Percentiles rank a stretch among this genome's conserved stretches.
Conservation (phyloP, 768 basidiomycete species). For the Trametes meyenii region DNA sequence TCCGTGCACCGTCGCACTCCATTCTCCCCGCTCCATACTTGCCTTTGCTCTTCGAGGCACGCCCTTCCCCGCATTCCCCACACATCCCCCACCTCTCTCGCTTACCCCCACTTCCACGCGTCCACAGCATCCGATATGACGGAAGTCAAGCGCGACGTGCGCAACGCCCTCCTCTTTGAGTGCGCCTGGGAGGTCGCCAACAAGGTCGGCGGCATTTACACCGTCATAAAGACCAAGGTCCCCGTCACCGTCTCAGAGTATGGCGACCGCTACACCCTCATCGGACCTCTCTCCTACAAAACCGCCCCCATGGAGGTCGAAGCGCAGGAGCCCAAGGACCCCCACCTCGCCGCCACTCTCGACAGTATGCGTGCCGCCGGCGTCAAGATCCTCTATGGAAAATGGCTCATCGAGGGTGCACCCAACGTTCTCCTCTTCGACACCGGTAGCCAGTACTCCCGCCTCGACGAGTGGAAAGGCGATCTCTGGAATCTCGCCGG, state of each 20-base stretch:
- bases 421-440: slow-evolving; percentile 96
- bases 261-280: slow-evolving; percentile 92
- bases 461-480: slow-evolving; percentile 97
- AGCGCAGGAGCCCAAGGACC: slow-evolving; percentile 83
- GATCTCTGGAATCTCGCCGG: slow-evolving; percentile 99
- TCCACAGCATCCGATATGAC: slow-evolving; percentile 30
- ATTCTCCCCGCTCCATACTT: slow-evolving; percentile 2
- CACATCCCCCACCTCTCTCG: background rate
- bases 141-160: slow-evolving; percentile 65
- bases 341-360: slow-evolving; percentile 73
- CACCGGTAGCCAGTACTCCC: slow-evolving; percentile 82
- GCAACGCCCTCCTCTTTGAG: slow-evolving; percentile 85
- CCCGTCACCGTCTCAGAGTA: slow-evolving; percentile 97
- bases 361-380: slow-evolving; percentile 87
- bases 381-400: slow-evolving; percentile 92
- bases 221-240: slow-evolving; percentile 99
- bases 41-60: background rate
- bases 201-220: slow-evolving; percentile 99
- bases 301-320: slow-evolving; percentile 99
- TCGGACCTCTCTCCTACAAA: slow-evolving; percentile 98
- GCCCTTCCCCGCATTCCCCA: slow-evolving; percentile 3
- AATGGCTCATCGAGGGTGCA: slow-evolving; percentile 98
- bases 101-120: background rate
- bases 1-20: background rate
- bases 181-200: slow-evolving; percentile 99